Evolutionary conservation across 2,329 filamentous ascomycete species (phyloP), one percentile per base, ranked within the genome.

Genomic region (Didymella keratinophila): DNA sequence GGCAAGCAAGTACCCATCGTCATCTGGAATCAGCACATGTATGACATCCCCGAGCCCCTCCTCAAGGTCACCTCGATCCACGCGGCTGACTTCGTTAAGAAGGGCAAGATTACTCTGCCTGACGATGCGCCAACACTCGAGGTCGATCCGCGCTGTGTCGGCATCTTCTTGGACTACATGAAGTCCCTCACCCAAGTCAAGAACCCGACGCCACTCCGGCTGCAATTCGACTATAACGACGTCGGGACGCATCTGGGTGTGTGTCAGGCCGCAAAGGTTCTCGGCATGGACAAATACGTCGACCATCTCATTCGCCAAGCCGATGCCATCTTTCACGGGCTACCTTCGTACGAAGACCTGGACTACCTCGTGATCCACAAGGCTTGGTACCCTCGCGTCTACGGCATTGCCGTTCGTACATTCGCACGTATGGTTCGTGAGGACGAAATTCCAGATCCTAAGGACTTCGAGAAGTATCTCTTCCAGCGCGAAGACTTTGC

Each of bases 241-340:
- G 18, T 44, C 5, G 23, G 18, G 41, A 44, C 41, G 6, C 23
- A n/a, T 14, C 14, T 27, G 21, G 41, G 23, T 28, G 25, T 44
- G 12, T 44, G 41, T 11, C 41, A 18, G 21, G 41, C 41, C 5
- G 25, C 41, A 11, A 14, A 18, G 25, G 9, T 28, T 16, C 41
- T 44, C 9, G 41, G 23, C 8, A 44, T 44, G 41, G 41, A 44
- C 14, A 44, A 44, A 23, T 44, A 44, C 41, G 41, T 44, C 14
- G 25, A 21, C 16, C 23, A 44, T 18, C 14, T 44, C 16, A 21
- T 44, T 3, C 41, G 23, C 23, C 18, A 28, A 7, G 41, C 14
- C 8, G 41, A 44, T 44, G 41, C 23, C 21, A 44, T 44, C 41
- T 28, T 44, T 18, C 41, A 44, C 5, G 23, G 41, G 5, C 41